Percentiles rank a stretch among this genome's conserved stretches.
These are phyloP conservation scores for Thalassiosira livingstoniorum DNA, from an alignment of 352 stramenopile species.

Conservation along the genomic window DNA sequence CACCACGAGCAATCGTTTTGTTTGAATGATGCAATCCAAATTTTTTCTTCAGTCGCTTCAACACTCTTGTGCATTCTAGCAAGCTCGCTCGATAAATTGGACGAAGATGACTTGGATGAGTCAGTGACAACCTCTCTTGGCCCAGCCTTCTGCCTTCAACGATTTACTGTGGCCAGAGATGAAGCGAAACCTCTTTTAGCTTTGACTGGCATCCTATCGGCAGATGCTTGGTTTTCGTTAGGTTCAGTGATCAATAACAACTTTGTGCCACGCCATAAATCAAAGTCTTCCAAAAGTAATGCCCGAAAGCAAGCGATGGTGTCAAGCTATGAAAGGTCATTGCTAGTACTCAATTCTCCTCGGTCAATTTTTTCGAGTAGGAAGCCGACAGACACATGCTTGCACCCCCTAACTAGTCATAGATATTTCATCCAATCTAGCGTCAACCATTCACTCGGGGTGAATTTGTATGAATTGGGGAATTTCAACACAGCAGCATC, in stretches of 20 bases:
- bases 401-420: slow-evolving; percentile 43
- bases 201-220: slow-evolving; percentile 53
- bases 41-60: slow-evolving; percentile 44
- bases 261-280: background rate
- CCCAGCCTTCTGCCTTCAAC: slow-evolving; percentile 32
- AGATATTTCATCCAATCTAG: slow-evolving; percentile 61
- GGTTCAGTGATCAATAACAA: slow-evolving; percentile 37
- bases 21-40: slow-evolving; percentile 53
- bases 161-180: slow-evolving; percentile 53
- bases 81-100: slow-evolving; percentile 40
- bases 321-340: slow-evolving; percentile 49
- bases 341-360: slow-evolving; percentile 48
- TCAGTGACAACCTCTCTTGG: slow-evolving; percentile 26
- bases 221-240: slow-evolving; percentile 54
- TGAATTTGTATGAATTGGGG: slow-evolving; percentile 56
- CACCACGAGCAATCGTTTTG: slow-evolving; percentile 39
- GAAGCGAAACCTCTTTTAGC: slow-evolving; percentile 49
- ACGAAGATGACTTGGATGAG: slow-evolving; percentile 66
- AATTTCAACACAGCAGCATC: slow-evolving; percentile 40
- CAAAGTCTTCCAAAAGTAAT: background rate
- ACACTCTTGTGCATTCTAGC: slow-evolving; percentile 54
- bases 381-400: slow-evolving; percentile 23
- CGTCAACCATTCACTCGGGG: slow-evolving; percentile 57
- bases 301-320: slow-evolving; percentile 40
- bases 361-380: slow-evolving; percentile 46